A percentile compares a stretch with the other conserved stretches of the same genome.
Conservation (phyloP, 192 early-diverging fungal species). For the Rhizoclosmatium globosum region DNA sequence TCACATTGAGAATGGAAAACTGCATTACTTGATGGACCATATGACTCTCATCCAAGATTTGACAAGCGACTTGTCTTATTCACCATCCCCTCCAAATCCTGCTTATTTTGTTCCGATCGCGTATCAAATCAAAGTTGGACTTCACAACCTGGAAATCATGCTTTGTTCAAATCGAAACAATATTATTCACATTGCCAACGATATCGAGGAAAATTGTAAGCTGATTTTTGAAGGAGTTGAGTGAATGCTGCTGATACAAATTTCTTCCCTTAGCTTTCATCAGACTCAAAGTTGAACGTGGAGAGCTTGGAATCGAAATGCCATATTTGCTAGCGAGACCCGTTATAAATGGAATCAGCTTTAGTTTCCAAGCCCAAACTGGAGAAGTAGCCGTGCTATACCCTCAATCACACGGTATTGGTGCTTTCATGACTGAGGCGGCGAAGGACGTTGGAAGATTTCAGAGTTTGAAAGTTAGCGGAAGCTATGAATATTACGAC, state of each 20-base stretch:
- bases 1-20: slow-evolving; percentile 47
- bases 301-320: neutral
- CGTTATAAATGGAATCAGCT: slow-evolving; percentile 2
- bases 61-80: slow-evolving; percentile 71
- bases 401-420: slow-evolving; percentile 70
- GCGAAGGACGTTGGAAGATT: slow-evolving; percentile 57
- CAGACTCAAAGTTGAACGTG: neutral
- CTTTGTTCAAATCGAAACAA: slow-evolving; percentile 81
- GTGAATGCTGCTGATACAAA: neutral
- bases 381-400: slow-evolving; percentile 55
- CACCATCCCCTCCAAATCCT: slow-evolving; percentile 42
- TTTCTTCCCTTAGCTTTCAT: slow-evolving; percentile 11
- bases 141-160: slow-evolving; percentile 61
- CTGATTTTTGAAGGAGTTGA: slow-evolving; percentile 9
- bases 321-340: slow-evolving; percentile 22
- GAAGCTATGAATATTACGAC: slow-evolving; percentile 37
- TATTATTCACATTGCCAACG: slow-evolving; percentile 76
- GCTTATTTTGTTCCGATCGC: slow-evolving; percentile 74
- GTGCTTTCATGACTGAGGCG: slow-evolving; percentile 64
- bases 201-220: slow-evolving; percentile 69
- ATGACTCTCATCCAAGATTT: slow-evolving; percentile 78
- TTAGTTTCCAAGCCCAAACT: slow-evolving; percentile 6
- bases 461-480: slow-evolving; percentile 34
- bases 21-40: slow-evolving; percentile 79
- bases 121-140: slow-evolving; percentile 63